Evolutionary conservation across 2,329 filamentous ascomycete genomes (phyloP), one percentile per base, ranked within the genome.

Genomic region (Penicillium griseofulvum): DNA sequence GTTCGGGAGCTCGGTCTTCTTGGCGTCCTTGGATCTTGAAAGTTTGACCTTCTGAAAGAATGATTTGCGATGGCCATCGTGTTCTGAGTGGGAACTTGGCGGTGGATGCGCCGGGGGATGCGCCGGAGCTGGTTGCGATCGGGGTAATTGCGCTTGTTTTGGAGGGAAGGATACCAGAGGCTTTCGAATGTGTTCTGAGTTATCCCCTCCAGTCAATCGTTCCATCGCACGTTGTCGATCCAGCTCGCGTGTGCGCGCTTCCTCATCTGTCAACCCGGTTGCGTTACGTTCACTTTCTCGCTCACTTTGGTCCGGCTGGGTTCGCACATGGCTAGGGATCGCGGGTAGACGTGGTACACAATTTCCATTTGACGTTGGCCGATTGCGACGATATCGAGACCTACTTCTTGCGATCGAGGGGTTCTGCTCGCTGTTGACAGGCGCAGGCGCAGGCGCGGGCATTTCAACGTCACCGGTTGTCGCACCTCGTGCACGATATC

Each of bases 191-290:
- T 55, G 34, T 22, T 36, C 51, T 5, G 53, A 36, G 11, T 14
- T 36, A 12, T 61, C 50, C 26, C 61, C 66, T 33, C 71, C 70
- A 1, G 68, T 73, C 66, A 74, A 63, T 38, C 68, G 65, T 19
- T 62, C 61, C 71, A 74, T 72, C 16, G 71, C 68, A 53, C 70
- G 60, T 46, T 68, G 65, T 43, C 71, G 55, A 34, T 73, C 64
- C 29, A 49, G 58, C 44, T 70, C 65, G 16, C 67, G 65, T 22
- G 49, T 47, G 3, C 11, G 43, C 22, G 62, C 55, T 43, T 65
- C 65, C 5, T 34, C 44, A 10, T 49, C 12, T 7, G 44, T n/a
- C 38, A 39, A 22, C 10, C 14, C 31, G 6, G 10, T 19, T 26
- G 26, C 11, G 16, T 22, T 11, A 5, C 28, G 33, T 19, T 36